Evolutionary conservation across 2,329 filamentous ascomycete species (phyloP).

Genomic region (Aspergillus piperis): DNA sequence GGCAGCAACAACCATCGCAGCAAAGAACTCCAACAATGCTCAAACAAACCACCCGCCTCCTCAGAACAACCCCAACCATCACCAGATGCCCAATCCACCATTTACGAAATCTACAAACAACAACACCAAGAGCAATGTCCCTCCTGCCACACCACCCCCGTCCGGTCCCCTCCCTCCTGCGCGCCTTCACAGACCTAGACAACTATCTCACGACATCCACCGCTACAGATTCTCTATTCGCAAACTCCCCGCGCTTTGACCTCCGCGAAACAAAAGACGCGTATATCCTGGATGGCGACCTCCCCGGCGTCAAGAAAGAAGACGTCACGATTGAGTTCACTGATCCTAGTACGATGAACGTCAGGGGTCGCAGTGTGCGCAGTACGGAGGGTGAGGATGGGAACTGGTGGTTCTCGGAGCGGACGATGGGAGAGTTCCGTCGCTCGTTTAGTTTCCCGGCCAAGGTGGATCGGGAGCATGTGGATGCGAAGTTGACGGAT

Average conservation of each 20-base stretch:
- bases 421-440: constrained; percentile 60
- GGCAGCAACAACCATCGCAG: not conserved
- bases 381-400: not conserved
- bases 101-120: not conserved
- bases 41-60: not conserved
- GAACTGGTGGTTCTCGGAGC: constrained; percentile 57
- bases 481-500: constrained; percentile 62
- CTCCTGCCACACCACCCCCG: not conserved
- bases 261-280: constrained; percentile 42
- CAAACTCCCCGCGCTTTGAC: constrained; percentile 41
- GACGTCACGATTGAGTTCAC: constrained; percentile 49
- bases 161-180: not conserved
- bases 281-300: constrained; percentile 49
- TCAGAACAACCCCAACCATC: not conserved
- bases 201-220: not conserved
- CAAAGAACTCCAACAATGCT: not conserved
- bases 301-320: constrained; percentile 47
- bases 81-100: not conserved
- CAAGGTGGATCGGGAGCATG: constrained; percentile 59
- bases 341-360: constrained; percentile 45
- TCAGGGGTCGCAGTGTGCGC: constrained; percentile 38
- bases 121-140: not conserved
- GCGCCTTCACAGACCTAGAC: not conserved
- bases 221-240: not conserved
- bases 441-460: constrained; percentile 61